Percentiles rank a stretch among this genome's conserved stretches.
Conservation (phyloP, 2,329 filamentous ascomycete genomes). For the Periconia sp. region DNA sequence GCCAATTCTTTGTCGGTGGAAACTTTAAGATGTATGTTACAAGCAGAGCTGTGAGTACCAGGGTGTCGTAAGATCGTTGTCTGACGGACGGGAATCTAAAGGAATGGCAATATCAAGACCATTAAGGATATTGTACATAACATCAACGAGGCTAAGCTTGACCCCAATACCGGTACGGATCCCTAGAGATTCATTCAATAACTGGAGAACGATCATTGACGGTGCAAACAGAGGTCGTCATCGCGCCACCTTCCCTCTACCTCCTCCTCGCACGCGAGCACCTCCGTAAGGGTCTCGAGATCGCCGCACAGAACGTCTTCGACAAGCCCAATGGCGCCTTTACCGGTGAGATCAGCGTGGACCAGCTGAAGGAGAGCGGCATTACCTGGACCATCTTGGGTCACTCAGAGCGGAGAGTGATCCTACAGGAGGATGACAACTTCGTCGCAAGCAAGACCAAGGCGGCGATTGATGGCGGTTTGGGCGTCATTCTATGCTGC, state of each 20-base stretch:
- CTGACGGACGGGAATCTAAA: conserved; percentile 52
- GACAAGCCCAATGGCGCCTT: conserved; percentile 97
- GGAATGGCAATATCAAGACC: conserved; percentile 91
- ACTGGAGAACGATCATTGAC: not conserved
- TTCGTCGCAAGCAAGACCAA: conserved; percentile 94
- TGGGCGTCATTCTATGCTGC: conserved; percentile 95
- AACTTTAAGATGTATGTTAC: conserved; percentile 95
- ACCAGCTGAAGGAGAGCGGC: conserved; percentile 86
- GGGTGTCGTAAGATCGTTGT: conserved; percentile 9
- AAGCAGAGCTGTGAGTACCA: conserved; percentile 29
- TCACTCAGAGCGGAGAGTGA: conserved; percentile 92
- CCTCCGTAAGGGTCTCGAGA: conserved; percentile 76
- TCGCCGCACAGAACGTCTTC: conserved; percentile 96
- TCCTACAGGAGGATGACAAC: conserved; percentile 82
- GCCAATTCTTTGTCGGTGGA: conserved; percentile 96
- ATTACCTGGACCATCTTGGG: conserved; percentile 92
- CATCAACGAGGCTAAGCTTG: conserved; percentile 84
- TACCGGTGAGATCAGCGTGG: conserved; percentile 93
- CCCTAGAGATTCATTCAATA: conserved; percentile 1
- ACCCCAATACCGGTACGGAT: conserved; percentile 72
- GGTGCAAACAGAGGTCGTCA: conserved; percentile 78
- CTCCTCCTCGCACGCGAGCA: conserved; percentile 84
- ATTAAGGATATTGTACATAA: conserved; percentile 90
- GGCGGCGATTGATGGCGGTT: conserved; percentile 82
- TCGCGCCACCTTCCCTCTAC: conserved; percentile 90